phyloP scores from a whole-genome alignment of 1,139 yeast species.

The Candida tropicalis region DNA sequence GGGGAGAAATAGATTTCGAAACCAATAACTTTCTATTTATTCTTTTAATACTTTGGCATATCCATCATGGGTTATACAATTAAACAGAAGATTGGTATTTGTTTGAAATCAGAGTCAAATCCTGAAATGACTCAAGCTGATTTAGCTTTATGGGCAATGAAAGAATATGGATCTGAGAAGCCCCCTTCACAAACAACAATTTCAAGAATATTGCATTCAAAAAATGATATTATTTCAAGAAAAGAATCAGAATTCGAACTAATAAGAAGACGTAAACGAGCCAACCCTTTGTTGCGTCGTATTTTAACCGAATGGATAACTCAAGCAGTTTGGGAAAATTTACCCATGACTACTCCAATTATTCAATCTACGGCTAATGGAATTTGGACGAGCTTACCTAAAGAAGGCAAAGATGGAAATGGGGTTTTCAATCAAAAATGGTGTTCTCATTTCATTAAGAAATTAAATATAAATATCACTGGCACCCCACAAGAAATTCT shows the following conservation, averaged over 20 bases:
- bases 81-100: constrained; percentile 67
- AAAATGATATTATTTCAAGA: constrained; percentile 58
- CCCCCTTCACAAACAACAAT: constrained; percentile 72
- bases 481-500: constrained; percentile 49
- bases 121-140: constrained; percentile 73
- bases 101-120: constrained; percentile 65
- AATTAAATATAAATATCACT: constrained; percentile 53
- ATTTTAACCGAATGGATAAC: constrained; percentile 70
- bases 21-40: background rate
- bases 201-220: constrained; percentile 59
- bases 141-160: constrained; percentile 65
- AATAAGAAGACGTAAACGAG: constrained; percentile 56
- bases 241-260: constrained; percentile 60
- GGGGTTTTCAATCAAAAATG: constrained; percentile 68
- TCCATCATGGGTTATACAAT: constrained; percentile 55
- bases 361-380: constrained; percentile 66
- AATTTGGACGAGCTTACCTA: constrained; percentile 63
- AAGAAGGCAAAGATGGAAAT: constrained; percentile 57
- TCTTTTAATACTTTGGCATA: too few species aligned
- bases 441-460: constrained; percentile 61
- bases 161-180: constrained; percentile 50
- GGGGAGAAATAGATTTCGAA: too few species aligned
- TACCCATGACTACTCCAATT: constrained; percentile 66
- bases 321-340: constrained; percentile 67
- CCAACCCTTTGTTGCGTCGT: constrained; percentile 57